Evolutionary conservation across 1,139 yeast genomes (phyloP).

Genomic region (Scheffersomyces parashehatae): DNA sequence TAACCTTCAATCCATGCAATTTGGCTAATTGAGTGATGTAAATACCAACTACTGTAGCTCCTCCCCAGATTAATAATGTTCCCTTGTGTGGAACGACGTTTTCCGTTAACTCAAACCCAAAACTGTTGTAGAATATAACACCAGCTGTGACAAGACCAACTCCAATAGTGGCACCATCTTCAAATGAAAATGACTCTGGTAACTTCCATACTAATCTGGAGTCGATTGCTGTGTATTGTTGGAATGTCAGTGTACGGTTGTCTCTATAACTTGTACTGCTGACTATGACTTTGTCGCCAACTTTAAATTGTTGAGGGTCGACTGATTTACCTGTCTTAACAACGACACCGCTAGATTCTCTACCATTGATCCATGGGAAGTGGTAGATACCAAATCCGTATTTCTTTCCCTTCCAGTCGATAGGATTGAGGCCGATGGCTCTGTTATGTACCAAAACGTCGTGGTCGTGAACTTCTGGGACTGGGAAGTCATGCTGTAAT

Average conservation of each 20-base stretch:
- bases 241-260: slow-evolving; percentile 48
- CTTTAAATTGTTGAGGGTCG: slow-evolving; percentile 21
- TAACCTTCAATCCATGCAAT: slow-evolving; percentile 35
- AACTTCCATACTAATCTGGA: slow-evolving; percentile 45
- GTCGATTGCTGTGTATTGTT: slow-evolving; percentile 44
- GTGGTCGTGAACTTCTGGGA: slow-evolving; percentile 20
- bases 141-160: slow-evolving; percentile 52
- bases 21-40: slow-evolving; percentile 43
- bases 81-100: not conserved
- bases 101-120: slow-evolving; percentile 17
- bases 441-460: slow-evolving; percentile 41
- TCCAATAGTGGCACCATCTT: slow-evolving; percentile 48
- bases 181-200: slow-evolving; percentile 28
- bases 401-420: slow-evolving; percentile 54
- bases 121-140: slow-evolving; percentile 33
- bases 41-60: slow-evolving; percentile 43
- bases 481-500: not conserved
- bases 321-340: slow-evolving; percentile 34
- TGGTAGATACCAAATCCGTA: slow-evolving; percentile 48
- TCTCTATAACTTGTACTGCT: slow-evolving; percentile 50
- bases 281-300: slow-evolving; percentile 39
- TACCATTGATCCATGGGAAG: slow-evolving; percentile 52
- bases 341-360: slow-evolving; percentile 46
- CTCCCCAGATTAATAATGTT: slow-evolving; percentile 12
- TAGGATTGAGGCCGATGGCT: slow-evolving; percentile 47